These are phyloP conservation scores for Paxillus involutus DNA, from an alignment of 768 basidiomycete species.

Conservation along the genomic window DNA sequence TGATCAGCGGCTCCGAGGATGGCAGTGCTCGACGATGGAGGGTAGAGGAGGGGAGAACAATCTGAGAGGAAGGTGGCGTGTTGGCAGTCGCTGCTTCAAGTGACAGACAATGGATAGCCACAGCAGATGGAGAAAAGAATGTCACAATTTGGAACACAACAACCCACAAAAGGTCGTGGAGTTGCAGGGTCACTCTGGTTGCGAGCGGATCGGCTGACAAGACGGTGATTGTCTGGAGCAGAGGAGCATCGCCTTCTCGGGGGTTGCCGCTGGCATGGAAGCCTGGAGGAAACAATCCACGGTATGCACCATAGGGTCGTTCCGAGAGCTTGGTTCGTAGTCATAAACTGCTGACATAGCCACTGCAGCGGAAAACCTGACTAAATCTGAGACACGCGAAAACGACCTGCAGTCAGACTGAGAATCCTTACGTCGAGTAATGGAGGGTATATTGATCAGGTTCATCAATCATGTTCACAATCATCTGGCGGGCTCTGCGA, in stretches of 20 bases:
- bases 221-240: no score
- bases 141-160: no score
- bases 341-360: constrained; percentile 12
- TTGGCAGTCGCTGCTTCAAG: neutral
- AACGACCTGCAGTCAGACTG: no score
- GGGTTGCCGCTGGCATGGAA: neutral
- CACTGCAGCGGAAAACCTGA: constrained; percentile 33
- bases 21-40: no score
- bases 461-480: constrained; percentile 6
- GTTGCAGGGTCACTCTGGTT: neutral
- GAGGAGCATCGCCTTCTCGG: constrained; percentile 4
- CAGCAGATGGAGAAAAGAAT: no score
- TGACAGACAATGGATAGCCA: no score
- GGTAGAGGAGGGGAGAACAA: no score
- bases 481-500: constrained; percentile 23
- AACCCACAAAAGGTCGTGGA: neutral
- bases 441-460: neutral
- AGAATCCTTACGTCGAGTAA: constrained; percentile 2
- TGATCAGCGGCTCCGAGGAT: no score
- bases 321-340: constrained; percentile 12
- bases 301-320: constrained; percentile 9
- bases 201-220: no score
- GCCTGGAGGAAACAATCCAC: neutral
- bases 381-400: neutral
- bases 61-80: no score